Conservation (phyloP, 192 early-diverging fungal genomes). For the Umbelopsis vinacea region DNA sequence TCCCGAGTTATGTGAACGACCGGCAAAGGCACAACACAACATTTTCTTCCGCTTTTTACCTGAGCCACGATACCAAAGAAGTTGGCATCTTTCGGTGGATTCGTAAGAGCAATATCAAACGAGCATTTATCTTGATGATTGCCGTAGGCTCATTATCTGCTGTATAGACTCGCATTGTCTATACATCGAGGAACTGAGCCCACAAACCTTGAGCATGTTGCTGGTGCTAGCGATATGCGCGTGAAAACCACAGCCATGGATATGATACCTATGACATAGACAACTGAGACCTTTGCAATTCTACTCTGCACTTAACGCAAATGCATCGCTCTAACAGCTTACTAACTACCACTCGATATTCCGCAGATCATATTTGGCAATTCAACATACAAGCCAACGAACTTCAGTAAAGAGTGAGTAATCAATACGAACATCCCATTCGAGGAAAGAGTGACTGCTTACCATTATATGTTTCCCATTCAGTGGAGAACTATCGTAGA, state of each 20-base stretch:
- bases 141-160: background rate
- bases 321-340: background rate
- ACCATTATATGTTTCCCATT: background rate
- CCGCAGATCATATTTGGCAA: background rate
- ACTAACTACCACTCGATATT: background rate
- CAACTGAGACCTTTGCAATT: background rate
- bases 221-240: background rate
- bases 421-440: background rate
- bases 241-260: background rate
- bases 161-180: constrained; percentile 1
- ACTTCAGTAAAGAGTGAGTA: background rate
- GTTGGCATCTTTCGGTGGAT: constrained; percentile 26
- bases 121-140: background rate
- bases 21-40: constrained; percentile 43
- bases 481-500: constrained; percentile 40
- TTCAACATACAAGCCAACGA: background rate
- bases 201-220: background rate
- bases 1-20: background rate
- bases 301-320: background rate
- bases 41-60: constrained; percentile 25
- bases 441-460: background rate
- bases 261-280: constrained; percentile 1
- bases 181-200: background rate
- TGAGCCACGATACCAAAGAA: constrained; percentile 27
- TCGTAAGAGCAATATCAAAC: constrained; percentile 23